Evolutionary conservation across 768 basidiomycete genomes (phyloP), one percentile per base, ranked within the genome.

Genomic region (Mycena amicta): DNA sequence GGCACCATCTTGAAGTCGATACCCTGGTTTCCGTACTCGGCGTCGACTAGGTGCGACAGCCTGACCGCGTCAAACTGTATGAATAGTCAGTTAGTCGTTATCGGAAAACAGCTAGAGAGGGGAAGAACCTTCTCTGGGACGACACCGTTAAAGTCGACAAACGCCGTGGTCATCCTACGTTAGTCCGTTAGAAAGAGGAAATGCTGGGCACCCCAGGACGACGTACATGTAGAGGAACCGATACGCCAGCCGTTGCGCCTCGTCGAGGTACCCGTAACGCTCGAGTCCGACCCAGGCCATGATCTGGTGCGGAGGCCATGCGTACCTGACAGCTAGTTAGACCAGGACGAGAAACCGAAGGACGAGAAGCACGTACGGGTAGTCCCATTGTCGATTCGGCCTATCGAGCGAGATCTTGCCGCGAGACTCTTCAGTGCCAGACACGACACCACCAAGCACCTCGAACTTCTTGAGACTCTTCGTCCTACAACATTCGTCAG

Each of bases 381-480:
- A 95, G 71, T 95, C 96, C 97, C 96, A 99, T 70, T 99, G 96
- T 62, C 96, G 92, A 76, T 98, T 98, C 16, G 96, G 96, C 49
- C 97, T 83, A 67, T 97, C 95, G 53, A 99, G 79, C 16, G 95
- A 96, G 57, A 98, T 95, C 72, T 92, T 91, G 53, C 96, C 96
- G 57, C 96, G 84, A 39, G 94, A 97, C 71, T 94, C 92, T 66
- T 99, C 97, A 1, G 96, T 98, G 40, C 96, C 96, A 20, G 94
- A 94, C 16, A 97, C 95, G 23, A 98, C 78, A 6, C 96, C 96
- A 22, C 96, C 96, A 3, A 95, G 83, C 23, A 93, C 96, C 70
- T 99, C 96, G 63, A 99, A 98, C 79, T 97, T 98, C 75, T 88
- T 86, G 70, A 99, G 73, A 20, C 93, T 94, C 54, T 91, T 80